Evolutionary conservation across 75 land plant species (phyloP), one percentile per base, ranked within the genome.

Genomic region (Pinus tabuliformis): DNA sequence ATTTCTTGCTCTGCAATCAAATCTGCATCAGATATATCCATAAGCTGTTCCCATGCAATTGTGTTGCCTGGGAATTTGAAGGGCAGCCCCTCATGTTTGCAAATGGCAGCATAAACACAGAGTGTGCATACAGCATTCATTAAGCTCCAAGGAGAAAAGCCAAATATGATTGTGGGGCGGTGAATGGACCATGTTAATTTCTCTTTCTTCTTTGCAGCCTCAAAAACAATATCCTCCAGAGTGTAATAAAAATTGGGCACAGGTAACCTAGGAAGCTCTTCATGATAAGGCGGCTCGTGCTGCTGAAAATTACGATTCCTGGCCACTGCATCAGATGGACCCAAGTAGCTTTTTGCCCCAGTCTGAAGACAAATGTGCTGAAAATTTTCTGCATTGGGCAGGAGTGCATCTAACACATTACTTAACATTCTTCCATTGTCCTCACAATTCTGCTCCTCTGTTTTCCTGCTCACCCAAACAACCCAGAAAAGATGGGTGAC

Each of bases 401-500:
- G 42, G 5, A 95, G 75, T 6, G 90, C 86, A 17, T 80, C 79
- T 57, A 95, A 76, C 11, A 85, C 82, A 80, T 92, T 92, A 9
- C 76, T 79, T 37, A 95, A 72, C 91, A 95, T 89, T 15, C 49
- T 20, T 59, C 84, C 78, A 70, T 90, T 89, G 65, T 70, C 80
- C 30, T 63, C 73, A 73, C 81, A 71, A 75, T 83, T 85, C 73
- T 81, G 80, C 9, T 59, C 78, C 72, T 90, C 98, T 4, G 85
- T 78, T 33, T 62, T 72, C 16, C 75, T 73, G n/a, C 56, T 22
- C 16, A 83, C 62, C 91, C 90, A 90, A 62, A 82, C 63, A 24
- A 86, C 92, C 73, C 84, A 90, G 83, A 92, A 94, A 59, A 94
- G 56, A 82, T 91, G 92, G 61, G 94, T 90, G 52, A 92, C 85